Conservation (phyloP, 2,329 filamentous ascomycete genomes). For the Pezicula radicicola region DNA sequence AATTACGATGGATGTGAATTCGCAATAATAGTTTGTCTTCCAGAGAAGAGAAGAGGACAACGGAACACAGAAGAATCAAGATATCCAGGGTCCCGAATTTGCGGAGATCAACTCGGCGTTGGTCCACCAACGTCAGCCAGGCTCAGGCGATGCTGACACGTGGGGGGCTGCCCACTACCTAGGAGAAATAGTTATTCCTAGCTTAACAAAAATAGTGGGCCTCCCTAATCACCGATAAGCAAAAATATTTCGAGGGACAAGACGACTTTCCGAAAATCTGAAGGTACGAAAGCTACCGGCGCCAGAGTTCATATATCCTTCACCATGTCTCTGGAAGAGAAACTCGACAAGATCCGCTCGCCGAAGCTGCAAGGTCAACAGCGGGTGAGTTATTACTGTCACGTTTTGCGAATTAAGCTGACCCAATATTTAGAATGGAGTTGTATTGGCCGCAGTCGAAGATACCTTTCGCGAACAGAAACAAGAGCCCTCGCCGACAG, state of each 20-base stretch:
- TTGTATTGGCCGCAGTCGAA: constrained; percentile 88
- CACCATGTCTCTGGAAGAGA: constrained; percentile 72
- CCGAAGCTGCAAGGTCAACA: constrained; percentile 95
- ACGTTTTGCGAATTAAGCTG: too few species aligned
- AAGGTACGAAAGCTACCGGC: constrained; percentile 12
- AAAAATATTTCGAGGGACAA: constrained; percentile 15
- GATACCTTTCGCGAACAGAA: constrained; percentile 88
- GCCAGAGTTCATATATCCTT: constrained; percentile 21
- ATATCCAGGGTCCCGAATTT: too few species aligned
- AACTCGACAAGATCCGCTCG: constrained; percentile 94
- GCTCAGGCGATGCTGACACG: neutral
- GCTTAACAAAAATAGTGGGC: too few species aligned
- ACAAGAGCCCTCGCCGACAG: constrained; percentile 77
- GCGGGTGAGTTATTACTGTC: constrained; percentile 54
- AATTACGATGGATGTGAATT: neutral
- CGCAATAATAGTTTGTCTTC: neutral
- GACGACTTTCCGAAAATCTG: neutral
- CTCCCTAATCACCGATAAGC: neutral
- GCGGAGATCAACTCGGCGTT: neutral
- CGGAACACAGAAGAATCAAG: too few species aligned
- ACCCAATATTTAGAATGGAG: constrained; percentile 58
- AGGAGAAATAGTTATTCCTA: too few species aligned
- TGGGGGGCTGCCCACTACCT: too few species aligned
- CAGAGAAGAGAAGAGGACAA: neutral
- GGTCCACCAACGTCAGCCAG: neutral